These are phyloP conservation scores for Wickerhamomyces queroliae DNA, from an alignment of 805 yeast species.

Conservation along the genomic window DNA sequence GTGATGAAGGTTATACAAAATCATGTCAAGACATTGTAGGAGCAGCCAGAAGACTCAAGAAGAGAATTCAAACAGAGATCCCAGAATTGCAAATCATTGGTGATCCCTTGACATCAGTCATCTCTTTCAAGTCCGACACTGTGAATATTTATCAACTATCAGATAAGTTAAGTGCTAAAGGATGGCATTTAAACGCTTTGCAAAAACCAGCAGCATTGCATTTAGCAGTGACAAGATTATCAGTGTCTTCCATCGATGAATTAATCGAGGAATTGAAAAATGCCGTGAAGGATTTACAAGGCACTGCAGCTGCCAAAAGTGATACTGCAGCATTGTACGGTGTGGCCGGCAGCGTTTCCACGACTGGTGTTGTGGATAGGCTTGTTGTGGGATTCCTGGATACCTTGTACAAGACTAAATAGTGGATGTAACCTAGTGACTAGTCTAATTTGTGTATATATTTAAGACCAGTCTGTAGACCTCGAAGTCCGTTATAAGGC, in stretches of 20 bases:
- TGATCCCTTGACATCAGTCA: conserved; percentile 78
- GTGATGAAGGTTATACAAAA: conserved; percentile 73
- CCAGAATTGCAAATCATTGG: conserved; percentile 70
- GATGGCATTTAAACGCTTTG: conserved; percentile 87
- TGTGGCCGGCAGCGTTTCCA: conserved; percentile 86
- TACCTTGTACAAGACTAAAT: conserved; percentile 55
- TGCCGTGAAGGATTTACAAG: conserved; percentile 20
- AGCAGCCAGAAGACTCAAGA: conserved; percentile 55
- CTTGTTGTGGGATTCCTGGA: conserved; percentile 80
- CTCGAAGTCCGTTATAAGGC: too few species aligned
- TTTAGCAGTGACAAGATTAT: conserved; percentile 76
- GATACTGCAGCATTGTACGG: conserved; percentile 92
- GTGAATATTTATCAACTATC: conserved; percentile 72
- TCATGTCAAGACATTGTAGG: conserved; percentile 62
- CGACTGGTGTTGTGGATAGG: conserved; percentile 78
- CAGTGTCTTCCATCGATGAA: conserved; percentile 55
- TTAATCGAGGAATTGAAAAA: conserved; percentile 42
- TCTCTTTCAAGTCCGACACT: conserved; percentile 62
- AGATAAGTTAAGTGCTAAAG: conserved; percentile 59
- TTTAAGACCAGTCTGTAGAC: too few species aligned
- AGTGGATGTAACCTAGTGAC: neutral
- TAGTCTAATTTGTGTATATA: neutral
- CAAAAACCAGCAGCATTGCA: conserved; percentile 92
- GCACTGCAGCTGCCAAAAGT: conserved; percentile 25
- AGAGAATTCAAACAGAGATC: conserved; percentile 37